These are phyloP conservation scores for Vigna unguiculata DNA, from an alignment of 306 rosid species.

Conservation along the genomic window DNA sequence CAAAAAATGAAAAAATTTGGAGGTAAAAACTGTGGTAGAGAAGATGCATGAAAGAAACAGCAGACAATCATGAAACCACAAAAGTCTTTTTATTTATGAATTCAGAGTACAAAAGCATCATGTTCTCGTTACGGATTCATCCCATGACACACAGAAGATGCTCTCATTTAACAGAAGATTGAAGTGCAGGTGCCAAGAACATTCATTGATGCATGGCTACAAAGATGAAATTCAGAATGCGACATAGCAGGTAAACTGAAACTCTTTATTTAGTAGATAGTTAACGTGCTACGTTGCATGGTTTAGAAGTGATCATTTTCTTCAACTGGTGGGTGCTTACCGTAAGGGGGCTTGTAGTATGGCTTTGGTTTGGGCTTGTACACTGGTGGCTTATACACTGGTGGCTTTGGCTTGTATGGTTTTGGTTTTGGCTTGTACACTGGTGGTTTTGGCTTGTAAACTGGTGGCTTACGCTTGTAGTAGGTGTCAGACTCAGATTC, in stretches of 20 bases:
- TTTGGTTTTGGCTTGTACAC: not conserved
- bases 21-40: not conserved
- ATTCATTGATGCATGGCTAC: not conserved
- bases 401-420: not conserved
- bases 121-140: not conserved
- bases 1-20: no score
- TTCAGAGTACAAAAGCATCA: not conserved
- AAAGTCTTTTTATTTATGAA: not conserved
- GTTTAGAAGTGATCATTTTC: not conserved
- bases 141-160: not conserved
- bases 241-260: not conserved
- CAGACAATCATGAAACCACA: not conserved
- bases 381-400: no score
- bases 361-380: not conserved
- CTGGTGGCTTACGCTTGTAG: not conserved
- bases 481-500: not conserved
- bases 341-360: constrained; percentile 11
- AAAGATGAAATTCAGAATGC: not conserved
- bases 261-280: not conserved
- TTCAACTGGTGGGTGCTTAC: not conserved
- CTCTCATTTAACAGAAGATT: not conserved
- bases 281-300: not conserved
- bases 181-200: not conserved
- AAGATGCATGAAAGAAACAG: not conserved
- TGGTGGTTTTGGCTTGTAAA: not conserved